phyloP scores from a whole-genome alignment of 2,329 filamentous ascomycete species.

The Alternaria conjuncta region DNA sequence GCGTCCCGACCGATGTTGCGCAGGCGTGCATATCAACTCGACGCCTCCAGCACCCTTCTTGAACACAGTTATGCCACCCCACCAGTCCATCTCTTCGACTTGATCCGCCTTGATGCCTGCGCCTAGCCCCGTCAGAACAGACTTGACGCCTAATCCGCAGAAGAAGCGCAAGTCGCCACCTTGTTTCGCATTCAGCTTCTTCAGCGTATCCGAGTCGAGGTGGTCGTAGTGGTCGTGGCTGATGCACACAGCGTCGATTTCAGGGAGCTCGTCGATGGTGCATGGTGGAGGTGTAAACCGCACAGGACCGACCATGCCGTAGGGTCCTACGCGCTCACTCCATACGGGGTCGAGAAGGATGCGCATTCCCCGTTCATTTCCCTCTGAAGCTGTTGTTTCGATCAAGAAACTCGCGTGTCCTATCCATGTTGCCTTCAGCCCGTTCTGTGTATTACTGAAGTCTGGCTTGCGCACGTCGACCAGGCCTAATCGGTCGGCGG shows the following conservation, averaged over 20 bases:
- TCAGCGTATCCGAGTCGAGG: constrained; percentile 56
- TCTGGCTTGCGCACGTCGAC: constrained; percentile 52
- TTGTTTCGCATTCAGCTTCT: constrained; percentile 47
- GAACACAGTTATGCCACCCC: constrained; percentile 51
- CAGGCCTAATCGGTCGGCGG: constrained; percentile 49
- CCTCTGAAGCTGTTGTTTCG: constrained; percentile 47
- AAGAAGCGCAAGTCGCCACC: constrained; percentile 52
- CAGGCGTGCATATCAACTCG: constrained; percentile 54
- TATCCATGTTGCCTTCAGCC: constrained; percentile 58
- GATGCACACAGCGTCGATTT: constrained; percentile 60
- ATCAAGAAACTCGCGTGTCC: constrained; percentile 60
- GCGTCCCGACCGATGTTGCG: constrained; percentile 57
- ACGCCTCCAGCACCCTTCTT: constrained; percentile 47
- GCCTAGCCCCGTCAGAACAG: constrained; percentile 47
- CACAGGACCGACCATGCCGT: constrained; percentile 56
- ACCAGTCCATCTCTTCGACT: constrained; percentile 59
- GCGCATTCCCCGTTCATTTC: constrained; percentile 48
- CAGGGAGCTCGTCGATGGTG: constrained; percentile 56
- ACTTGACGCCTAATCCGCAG: constrained; percentile 50
- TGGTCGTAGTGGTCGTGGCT: constrained; percentile 66
- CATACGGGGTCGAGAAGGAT: constrained; percentile 63
- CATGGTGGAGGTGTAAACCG: constrained; percentile 61
- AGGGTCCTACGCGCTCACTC: constrained; percentile 56
- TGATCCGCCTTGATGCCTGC: constrained; percentile 47
- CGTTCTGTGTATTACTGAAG: constrained; percentile 41